Conservation (phyloP, 176 grass and related monocot species). For the Hordeum vulgare region MorexV3_pseudomolecules_assembly NC_058520.1:45879494-45879993, state of each 20-base stretch:
- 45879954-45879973: constrained; percentile 39
- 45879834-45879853: constrained; percentile 25
- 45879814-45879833: constrained; percentile 16
- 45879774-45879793: constrained; percentile 24
- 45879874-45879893: constrained; percentile 21
- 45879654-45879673: background rate
- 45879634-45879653: background rate
- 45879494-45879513: constrained; percentile 13
- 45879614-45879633: background rate
- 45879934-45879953: constrained; percentile 28
- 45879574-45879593: background rate
- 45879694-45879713: background rate
- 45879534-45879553: constrained; percentile 25
- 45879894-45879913: background rate
- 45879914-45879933: constrained; percentile 31
- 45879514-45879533: background rate
- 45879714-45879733: constrained; percentile 18
- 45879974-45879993: constrained; percentile 7
- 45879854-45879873: constrained; percentile 26
- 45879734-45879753: constrained; percentile 33
- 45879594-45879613: background rate
- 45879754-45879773: constrained; percentile 12
- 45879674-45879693: background rate
- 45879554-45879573: background rate
- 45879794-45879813: background rate